These are phyloP conservation scores for Debaryomyces maramus DNA, from an alignment of 805 yeast species.

Conservation along the genomic window DNA sequence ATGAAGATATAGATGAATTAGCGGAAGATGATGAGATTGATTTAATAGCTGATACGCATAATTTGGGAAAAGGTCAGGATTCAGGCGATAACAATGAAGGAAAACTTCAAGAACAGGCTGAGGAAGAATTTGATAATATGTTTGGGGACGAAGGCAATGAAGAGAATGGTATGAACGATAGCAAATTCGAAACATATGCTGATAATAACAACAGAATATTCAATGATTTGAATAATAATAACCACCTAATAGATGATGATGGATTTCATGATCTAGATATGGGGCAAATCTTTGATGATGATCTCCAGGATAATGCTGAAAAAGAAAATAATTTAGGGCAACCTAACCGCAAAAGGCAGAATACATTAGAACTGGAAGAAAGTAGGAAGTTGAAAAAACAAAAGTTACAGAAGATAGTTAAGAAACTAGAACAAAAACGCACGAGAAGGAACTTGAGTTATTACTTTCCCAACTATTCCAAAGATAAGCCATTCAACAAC, in stretches of 20 bases:
- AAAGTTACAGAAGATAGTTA: slow-evolving; percentile 29
- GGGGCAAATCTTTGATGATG: slow-evolving; percentile 23
- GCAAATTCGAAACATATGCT: slow-evolving; percentile 15
- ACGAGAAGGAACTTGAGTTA: slow-evolving; percentile 34
- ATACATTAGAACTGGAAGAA: slow-evolving; percentile 17
- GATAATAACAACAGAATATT: slow-evolving; percentile 23
- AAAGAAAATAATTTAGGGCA: neutral
- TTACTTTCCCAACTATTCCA: slow-evolving; percentile 64
- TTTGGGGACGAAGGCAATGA: slow-evolving; percentile 34
- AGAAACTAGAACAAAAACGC: slow-evolving; percentile 28
- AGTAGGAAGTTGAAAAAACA: slow-evolving; percentile 25
- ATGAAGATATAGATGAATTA: slow-evolving; percentile 90
- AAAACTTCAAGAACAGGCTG: slow-evolving; percentile 32
- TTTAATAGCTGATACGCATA: slow-evolving; percentile 5
- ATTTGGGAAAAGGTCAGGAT: slow-evolving; percentile 7
- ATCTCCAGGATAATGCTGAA: neutral
- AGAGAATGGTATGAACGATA: slow-evolving; percentile 14
- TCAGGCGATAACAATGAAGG: slow-evolving; percentile 17
- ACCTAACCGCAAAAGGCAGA: slow-evolving; percentile 15
- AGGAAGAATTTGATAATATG: slow-evolving; percentile 41
- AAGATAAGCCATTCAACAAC: slow-evolving; percentile 57
- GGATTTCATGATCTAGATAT: slow-evolving; percentile 24
- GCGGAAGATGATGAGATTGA: slow-evolving; percentile 65
- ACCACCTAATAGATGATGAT: slow-evolving; percentile 21
- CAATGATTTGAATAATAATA: slow-evolving; percentile 12